Base-by-base conservation (phyloP, 2,329 filamentous ascomycete species). In the Pestalotiopsis sp. region DNA sequence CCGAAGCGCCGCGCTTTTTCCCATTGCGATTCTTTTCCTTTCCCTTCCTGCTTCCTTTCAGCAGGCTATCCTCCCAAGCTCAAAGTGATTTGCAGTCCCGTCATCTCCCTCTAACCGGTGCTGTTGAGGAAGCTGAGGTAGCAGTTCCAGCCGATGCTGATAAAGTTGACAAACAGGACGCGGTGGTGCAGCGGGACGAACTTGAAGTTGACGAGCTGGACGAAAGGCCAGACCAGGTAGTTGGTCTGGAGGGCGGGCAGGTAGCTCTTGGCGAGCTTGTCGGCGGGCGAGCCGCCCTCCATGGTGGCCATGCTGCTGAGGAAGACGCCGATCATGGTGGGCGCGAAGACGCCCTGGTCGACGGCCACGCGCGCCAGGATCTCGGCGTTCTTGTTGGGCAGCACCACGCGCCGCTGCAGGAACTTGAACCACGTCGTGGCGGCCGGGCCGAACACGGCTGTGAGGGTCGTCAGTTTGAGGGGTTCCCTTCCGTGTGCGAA, bases 401-500 rank as follows among this genome's bases (percentile, higher is more conserved):
- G 86, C 68, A 82, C 82, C 73, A 97, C 87, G 72, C 89, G 86
- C 69, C 87, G 87, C 75, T 93, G 90, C 68, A 98, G 90, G 80
- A 97, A 87, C 70, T 86, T 85, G 85, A 93, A 97, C 95, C 95
- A 98, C 66, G 89, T 93, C 11, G 94, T 94, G 6, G 94, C 95
- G 27, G 90, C 92, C 65, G 95, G 95, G 41, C 95, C 95, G 81
- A 98, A 98, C 80, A 97, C 85, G 72, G 84, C 92, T 93, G 71
- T 38, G 23, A 39, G 14, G 56, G 57, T 52, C 14, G 17, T 25
- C 49, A 31, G 38, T 60, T 57, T 25, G 25, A 60, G 13, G 9
- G 27, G 27, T 27, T 17, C 20, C 20, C 12, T 45, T 56, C 25
- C 9, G 38, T 20, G 17, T 20, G 45, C 31, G 39, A 23, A 17